Conservation (phyloP, 495 filamentous ascomycete species). For the Penicillium parvum region DNA sequence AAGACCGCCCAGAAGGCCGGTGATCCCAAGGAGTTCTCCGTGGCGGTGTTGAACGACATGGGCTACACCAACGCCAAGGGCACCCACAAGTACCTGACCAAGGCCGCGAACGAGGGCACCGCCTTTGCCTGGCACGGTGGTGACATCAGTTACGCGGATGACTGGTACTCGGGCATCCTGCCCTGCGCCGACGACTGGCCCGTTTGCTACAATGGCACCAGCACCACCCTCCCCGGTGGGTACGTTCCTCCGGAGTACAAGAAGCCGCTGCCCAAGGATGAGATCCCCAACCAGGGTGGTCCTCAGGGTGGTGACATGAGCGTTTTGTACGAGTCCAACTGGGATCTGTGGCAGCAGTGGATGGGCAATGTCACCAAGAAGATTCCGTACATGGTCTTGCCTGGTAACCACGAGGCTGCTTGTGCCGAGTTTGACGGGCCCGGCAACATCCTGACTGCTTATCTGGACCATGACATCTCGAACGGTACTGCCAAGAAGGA, state of each 20-base stretch:
- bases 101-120: slow-evolving; percentile 34
- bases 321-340: slow-evolving; percentile 45
- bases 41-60: slow-evolving; percentile 47
- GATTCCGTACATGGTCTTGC: slow-evolving; percentile 46
- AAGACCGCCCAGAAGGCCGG: slow-evolving; percentile 40
- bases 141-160: slow-evolving; percentile 47
- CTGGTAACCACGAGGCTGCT: slow-evolving; percentile 47
- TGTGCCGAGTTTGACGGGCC: slow-evolving; percentile 50
- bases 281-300: slow-evolving; percentile 46
- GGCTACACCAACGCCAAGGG: slow-evolving; percentile 48
- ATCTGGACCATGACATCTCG: slow-evolving; percentile 34
- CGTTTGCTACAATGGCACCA: slow-evolving; percentile 51
- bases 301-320: slow-evolving; percentile 48
- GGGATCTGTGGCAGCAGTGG: slow-evolving; percentile 50
- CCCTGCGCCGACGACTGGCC: slow-evolving; percentile 47
- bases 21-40: slow-evolving; percentile 23
- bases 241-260: slow-evolving; percentile 34
- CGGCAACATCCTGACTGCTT: slow-evolving; percentile 43
- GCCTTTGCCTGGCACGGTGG: slow-evolving; percentile 51
- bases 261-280: slow-evolving; percentile 41
- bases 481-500: slow-evolving; percentile 25
- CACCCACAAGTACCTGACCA: slow-evolving; percentile 38
- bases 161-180: slow-evolving; percentile 48
- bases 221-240: slow-evolving; percentile 33
- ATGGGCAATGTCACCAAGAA: slow-evolving; percentile 34